Base-by-base conservation (phyloP, 257 asterid species). In the Solanum corneliomulleri region DNA sequence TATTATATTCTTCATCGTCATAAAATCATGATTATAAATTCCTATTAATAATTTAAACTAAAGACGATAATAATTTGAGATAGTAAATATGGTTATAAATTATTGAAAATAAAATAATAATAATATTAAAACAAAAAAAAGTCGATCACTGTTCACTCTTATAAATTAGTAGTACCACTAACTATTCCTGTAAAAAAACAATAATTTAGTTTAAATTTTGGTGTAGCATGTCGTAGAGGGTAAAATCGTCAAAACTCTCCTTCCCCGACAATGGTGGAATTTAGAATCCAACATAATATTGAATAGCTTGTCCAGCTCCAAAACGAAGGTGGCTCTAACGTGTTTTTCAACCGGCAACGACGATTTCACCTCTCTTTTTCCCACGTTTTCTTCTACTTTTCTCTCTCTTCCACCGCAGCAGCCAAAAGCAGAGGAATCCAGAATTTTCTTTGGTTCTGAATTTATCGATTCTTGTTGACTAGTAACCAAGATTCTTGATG, bases 331-430 rank as follows among this genome's bases (percentile, higher is more conserved):
- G 85, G 85, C 68, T 78, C 11, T 41, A 81, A 81, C 85, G 69
- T 49, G 85, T 29, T 27, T 81, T 81, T 69, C 85, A 81, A 29
- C 85, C 27, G 85, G 69, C 11, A 47, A 29, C 47, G 42, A 81
- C 69, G 69, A 47, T 80, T 47, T 78, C 84, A 25, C 39, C 62
- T 44, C n/a, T 83, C 33, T 76, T 75, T 75, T 86, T 89, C 90
- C 92, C 91, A 89, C 92, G 88, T 85, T 84, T 83, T 82, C 9
- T 29, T 25, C 72, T 20, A 20, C 25, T 8, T 20, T 66, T 64
- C 87, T 88, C 90, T 86, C 88, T 89, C 92, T 66, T 88, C 90
- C 68, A 56, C 78, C 60, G 74, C 52, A 83, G 37, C 82, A 8
- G 29, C 71, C 45, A 84, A 86, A 87, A 69, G 9, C 88, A 14